phyloP scores from a whole-genome alignment of 106 monocot genomes.

The Allium cepa region DNA sequence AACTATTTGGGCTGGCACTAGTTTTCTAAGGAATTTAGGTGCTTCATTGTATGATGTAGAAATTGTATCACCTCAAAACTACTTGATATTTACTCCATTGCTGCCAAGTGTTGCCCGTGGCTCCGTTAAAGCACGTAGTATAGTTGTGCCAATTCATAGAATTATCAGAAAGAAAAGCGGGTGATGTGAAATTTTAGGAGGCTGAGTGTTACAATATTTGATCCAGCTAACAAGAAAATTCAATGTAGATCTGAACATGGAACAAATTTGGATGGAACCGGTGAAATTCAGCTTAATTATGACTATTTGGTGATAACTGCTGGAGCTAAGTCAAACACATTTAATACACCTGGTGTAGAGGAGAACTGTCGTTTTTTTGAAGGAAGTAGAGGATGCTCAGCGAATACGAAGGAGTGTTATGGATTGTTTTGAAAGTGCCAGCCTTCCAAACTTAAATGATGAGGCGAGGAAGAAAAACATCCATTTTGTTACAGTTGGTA shows the following conservation, averaged over 20 bases:
- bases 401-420: conserved; percentile 41
- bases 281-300: too few species aligned
- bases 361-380: conserved; percentile 4
- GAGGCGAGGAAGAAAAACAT: conserved; percentile 44
- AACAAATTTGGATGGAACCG: too few species aligned
- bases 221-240: too few species aligned
- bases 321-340: conserved; percentile 1
- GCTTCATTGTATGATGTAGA: conserved; percentile 58
- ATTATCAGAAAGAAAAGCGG: neutral
- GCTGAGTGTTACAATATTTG: neutral
- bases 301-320: too few species aligned
- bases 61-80: too few species aligned
- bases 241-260: too few species aligned
- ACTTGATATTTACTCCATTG: conserved; percentile 76
- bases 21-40: conserved; percentile 65
- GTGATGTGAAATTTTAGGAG: neutral
- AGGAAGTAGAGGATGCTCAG: conserved; percentile 47
- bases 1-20: conserved; percentile 82
- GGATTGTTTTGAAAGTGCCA: conserved; percentile 52
- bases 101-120: conserved; percentile 69
- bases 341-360: neutral
- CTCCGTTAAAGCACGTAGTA: conserved; percentile 50
- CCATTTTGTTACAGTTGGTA: conserved; percentile 28
- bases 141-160: conserved; percentile 60
- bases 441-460: conserved; percentile 43